Evolutionary conservation across 2,329 filamentous ascomycete genomes (phyloP).

Genomic region (Myriosclerotinia curreyana): DNA sequence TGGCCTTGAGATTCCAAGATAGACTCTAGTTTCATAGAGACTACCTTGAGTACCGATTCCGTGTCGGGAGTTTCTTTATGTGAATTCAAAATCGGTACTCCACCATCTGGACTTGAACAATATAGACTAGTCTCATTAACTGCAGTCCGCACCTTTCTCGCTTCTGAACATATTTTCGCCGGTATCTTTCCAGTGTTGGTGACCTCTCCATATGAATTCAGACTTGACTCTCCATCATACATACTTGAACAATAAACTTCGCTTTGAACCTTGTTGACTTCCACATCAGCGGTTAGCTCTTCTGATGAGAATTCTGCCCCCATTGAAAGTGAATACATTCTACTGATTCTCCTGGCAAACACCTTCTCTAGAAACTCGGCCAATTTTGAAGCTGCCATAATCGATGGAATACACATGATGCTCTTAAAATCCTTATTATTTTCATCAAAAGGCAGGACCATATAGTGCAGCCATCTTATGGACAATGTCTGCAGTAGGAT

Average conservation of each 20-base stretch:
- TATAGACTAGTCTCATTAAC: no score
- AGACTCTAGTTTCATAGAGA: not conserved
- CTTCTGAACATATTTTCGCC: no score
- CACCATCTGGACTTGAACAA: not conserved
- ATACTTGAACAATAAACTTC: not conserved
- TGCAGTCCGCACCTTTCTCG: no score
- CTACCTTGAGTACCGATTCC: no score
- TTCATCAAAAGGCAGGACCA: slow-evolving; percentile 2
- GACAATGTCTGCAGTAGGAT: not conserved
- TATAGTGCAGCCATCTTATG: slow-evolving; percentile 7
- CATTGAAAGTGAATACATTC: not conserved
- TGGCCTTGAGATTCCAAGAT: not conserved
- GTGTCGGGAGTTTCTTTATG: not conserved
- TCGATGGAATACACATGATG: not conserved
- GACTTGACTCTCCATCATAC: not conserved
- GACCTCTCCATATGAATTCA: not conserved
- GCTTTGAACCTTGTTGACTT: not conserved
- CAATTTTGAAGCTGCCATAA: not conserved
- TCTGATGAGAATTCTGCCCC: no score
- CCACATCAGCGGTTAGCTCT: no score
- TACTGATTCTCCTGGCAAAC: not conserved
- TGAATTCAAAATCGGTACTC: not conserved
- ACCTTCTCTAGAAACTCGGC: not conserved
- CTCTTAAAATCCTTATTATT: not conserved
- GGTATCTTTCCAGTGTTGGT: no score